Conservation (phyloP, 176 grass and related monocot genomes). For the Triticum urartu region DNA sequence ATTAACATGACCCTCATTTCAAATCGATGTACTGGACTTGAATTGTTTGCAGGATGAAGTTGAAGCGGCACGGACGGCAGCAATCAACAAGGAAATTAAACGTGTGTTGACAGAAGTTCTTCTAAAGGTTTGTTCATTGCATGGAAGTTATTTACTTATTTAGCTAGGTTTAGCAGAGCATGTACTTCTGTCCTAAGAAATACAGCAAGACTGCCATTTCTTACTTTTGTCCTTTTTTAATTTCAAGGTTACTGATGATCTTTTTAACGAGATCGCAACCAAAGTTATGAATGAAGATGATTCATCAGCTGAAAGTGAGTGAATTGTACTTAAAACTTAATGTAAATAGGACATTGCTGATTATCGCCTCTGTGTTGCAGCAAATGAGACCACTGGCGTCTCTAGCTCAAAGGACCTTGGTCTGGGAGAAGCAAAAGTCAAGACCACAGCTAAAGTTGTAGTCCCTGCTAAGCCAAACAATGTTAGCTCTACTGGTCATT, state of each 20-base stretch:
- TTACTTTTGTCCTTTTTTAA: background rate
- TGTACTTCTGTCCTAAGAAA: background rate
- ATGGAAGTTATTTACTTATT: too few species aligned
- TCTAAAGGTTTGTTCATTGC: slow-evolving; percentile 61
- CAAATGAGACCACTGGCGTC: slow-evolving; percentile 34
- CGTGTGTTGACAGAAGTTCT: slow-evolving; percentile 93
- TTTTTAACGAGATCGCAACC: slow-evolving; percentile 89
- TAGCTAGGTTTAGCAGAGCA: too few species aligned
- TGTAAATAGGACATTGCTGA: slow-evolving; percentile 35
- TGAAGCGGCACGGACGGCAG: slow-evolving; percentile 47
- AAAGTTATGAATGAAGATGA: slow-evolving; percentile 93
- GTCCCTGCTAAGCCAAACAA: slow-evolving; percentile 38
- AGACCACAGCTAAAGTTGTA: slow-evolving; percentile 43
- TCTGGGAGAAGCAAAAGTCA: slow-evolving; percentile 44
- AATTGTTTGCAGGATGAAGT: slow-evolving; percentile 70
- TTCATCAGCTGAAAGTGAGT: slow-evolving; percentile 55
- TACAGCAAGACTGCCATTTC: slow-evolving; percentile 16
- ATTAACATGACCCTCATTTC: slow-evolving; percentile 6
- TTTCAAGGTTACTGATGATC: slow-evolving; percentile 90
- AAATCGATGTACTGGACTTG: slow-evolving; percentile 12
- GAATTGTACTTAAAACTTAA: slow-evolving; percentile 23
- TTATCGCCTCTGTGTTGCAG: slow-evolving; percentile 51
- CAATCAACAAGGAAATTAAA: slow-evolving; percentile 96
- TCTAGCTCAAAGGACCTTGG: slow-evolving; percentile 34
- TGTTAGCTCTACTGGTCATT: slow-evolving; percentile 23